Percentiles rank a stretch among this genome's conserved stretches.
Conservation (phyloP, 177 flowering plant genomes). For the Vitis hybrid region DNA sequence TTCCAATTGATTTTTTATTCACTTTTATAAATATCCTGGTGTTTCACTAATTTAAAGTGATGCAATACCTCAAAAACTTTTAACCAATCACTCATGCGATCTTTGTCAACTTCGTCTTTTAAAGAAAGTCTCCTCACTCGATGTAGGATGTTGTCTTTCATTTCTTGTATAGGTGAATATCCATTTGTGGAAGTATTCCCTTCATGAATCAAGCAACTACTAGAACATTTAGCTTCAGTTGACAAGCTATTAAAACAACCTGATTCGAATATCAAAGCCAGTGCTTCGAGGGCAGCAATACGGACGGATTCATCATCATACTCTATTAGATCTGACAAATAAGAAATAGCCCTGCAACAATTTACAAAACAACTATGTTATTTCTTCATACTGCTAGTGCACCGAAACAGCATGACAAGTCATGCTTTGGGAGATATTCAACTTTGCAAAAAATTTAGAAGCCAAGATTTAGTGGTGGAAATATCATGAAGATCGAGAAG, state of each 20-base stretch:
- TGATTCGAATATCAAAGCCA: conserved; percentile 16
- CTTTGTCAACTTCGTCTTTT: background rate
- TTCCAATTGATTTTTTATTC: no score
- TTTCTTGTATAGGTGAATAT: background rate
- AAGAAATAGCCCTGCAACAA: conserved; percentile 16
- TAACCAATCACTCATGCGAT: background rate
- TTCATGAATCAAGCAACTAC: background rate
- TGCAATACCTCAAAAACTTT: background rate
- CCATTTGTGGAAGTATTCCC: background rate
- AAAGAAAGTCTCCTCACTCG: background rate
- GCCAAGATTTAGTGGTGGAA: no score
- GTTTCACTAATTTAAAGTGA: background rate
- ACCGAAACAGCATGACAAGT: no score
- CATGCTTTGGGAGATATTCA: no score
- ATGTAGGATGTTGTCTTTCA: background rate
- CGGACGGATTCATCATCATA: conserved; percentile 7
- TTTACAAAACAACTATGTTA: background rate
- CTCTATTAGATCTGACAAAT: conserved; percentile 8
- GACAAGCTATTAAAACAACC: conserved; percentile 15
- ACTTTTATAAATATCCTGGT: background rate
- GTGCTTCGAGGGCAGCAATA: conserved; percentile 17
- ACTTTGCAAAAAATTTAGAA: no score
- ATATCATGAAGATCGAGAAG: no score
- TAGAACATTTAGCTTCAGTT: background rate
- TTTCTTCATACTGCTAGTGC: no score